Percentiles rank a stretch among this genome's conserved stretches.
These are phyloP conservation scores for Boletus rubroflammeus DNA, from an alignment of 768 basidiomycete genomes.

Conservation along the genomic window DNA sequence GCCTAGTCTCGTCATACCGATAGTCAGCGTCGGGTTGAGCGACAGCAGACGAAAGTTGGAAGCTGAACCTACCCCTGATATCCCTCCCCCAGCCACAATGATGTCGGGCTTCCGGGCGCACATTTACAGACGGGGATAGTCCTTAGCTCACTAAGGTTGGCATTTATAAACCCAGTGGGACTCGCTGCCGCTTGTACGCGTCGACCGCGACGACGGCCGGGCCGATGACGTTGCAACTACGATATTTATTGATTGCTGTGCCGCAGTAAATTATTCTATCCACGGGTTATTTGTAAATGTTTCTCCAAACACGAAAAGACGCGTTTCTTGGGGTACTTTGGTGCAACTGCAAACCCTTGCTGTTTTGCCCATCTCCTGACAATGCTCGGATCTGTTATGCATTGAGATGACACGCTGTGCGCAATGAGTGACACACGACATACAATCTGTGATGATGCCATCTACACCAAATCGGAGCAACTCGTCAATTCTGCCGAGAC, in stretches of 20 bases:
- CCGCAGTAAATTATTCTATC: not conserved
- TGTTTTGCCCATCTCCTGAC: constrained; percentile 57
- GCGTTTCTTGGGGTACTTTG: constrained; percentile 53
- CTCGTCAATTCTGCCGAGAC: constrained; percentile 57
- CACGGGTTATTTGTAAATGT: constrained; percentile 28
- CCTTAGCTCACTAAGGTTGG: not conserved
- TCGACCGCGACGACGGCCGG: not conserved
- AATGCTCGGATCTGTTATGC: constrained; percentile 45
- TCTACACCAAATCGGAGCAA: constrained; percentile 61
- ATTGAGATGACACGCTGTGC: not conserved
- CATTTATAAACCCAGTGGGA: constrained; percentile 6
- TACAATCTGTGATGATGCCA: constrained; percentile 76
- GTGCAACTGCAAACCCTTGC: constrained; percentile 49
- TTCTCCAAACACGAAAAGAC: constrained; percentile 60
- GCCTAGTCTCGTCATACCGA: constrained; percentile 6
- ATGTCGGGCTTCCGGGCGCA: constrained; percentile 17
- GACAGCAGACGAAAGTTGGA: not conserved
- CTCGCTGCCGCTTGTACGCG: constrained; percentile 19
- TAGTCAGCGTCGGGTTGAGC: not conserved
- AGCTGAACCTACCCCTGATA: constrained; percentile 23
- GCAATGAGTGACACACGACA: constrained; percentile 4
- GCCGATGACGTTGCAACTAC: not conserved
- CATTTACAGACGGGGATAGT: constrained; percentile 11
- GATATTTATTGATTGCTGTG: not conserved
- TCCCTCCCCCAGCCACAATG: constrained; percentile 28